Conservation (phyloP, 2,329 filamentous ascomycete species). For the Ophiosphaerella narmari region DNA sequence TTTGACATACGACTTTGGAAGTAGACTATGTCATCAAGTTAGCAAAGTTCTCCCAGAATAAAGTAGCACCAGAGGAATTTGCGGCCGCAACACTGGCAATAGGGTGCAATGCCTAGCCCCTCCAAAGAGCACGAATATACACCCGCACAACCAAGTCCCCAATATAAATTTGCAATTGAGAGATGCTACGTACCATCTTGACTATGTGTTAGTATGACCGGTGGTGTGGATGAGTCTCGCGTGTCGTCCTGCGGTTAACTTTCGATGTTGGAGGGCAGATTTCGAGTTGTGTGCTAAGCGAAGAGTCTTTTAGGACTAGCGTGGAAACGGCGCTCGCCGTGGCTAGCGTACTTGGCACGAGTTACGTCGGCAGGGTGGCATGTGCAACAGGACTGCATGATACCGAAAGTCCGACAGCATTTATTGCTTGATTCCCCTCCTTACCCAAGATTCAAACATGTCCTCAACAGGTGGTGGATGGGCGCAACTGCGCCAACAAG, state of each 20-base stretch:
- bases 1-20: constrained; percentile 63
- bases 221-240: constrained; percentile 44
- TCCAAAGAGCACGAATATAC: constrained; percentile 8
- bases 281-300: constrained; percentile 20
- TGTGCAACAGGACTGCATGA: constrained; percentile 21
- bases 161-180: constrained; percentile 15
- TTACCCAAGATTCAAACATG: constrained; percentile 27
- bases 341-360: constrained; percentile 28
- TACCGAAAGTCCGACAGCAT: constrained; percentile 25
- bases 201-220: constrained; percentile 44
- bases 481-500: constrained; percentile 93
- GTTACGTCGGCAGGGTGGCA: constrained; percentile 25
- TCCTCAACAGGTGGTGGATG: constrained; percentile 63
- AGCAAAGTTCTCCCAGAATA: constrained; percentile 25
- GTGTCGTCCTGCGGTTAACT: constrained; percentile 39
- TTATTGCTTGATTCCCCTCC: constrained; percentile 8
- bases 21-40: constrained; percentile 57
- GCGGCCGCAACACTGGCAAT: constrained; percentile 23
- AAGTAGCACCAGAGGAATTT: constrained; percentile 19
- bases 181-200: constrained; percentile 45
- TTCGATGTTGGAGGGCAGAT: constrained; percentile 25
- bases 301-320: too few species aligned
- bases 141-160: constrained; percentile 16
- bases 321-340: constrained; percentile 5
- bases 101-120: constrained; percentile 20